Conservation (phyloP, 176 grass and related monocot species). For the Typha latifolia region DNA sequence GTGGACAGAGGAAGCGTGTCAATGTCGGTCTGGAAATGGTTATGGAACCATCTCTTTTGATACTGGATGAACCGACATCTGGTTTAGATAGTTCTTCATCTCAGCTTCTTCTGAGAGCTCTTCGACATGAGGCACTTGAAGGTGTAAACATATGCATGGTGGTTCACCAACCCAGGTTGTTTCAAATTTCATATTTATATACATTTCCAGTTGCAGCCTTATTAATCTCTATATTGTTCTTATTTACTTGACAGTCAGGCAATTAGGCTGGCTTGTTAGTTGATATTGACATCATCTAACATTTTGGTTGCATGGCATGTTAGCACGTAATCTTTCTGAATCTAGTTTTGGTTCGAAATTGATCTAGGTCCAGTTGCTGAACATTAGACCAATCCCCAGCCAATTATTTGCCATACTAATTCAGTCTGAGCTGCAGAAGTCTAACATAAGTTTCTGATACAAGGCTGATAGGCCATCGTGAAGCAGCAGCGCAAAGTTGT, state of each 20-base stretch:
- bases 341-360: too few relatives aligned
- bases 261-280: background rate
- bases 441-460: too few relatives aligned
- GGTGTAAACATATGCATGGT: constrained; percentile 81
- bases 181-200: background rate
- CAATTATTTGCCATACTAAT: too few relatives aligned
- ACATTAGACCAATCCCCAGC: too few relatives aligned
- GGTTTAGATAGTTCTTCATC: constrained; percentile 89
- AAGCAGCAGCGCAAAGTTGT: too few relatives aligned
- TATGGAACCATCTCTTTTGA: constrained; percentile 85
- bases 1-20: constrained; percentile 80
- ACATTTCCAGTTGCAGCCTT: background rate
- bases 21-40: constrained; percentile 97
- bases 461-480: too few relatives aligned
- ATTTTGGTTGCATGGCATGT: background rate
- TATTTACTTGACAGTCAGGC: background rate
- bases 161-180: constrained; percentile 78
- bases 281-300: background rate
- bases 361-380: too few relatives aligned
- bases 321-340: too few relatives aligned
- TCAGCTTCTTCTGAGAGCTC: constrained; percentile 64
- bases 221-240: background rate
- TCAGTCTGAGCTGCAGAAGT: too few relatives aligned
- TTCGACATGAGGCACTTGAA: constrained; percentile 72
- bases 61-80: constrained; percentile 95